A percentile compares a stretch with the other conserved stretches of the same genome.
phyloP scores from a whole-genome alignment of 176 grass and related monocot species.

The Paspalum vaginatum region DNA sequence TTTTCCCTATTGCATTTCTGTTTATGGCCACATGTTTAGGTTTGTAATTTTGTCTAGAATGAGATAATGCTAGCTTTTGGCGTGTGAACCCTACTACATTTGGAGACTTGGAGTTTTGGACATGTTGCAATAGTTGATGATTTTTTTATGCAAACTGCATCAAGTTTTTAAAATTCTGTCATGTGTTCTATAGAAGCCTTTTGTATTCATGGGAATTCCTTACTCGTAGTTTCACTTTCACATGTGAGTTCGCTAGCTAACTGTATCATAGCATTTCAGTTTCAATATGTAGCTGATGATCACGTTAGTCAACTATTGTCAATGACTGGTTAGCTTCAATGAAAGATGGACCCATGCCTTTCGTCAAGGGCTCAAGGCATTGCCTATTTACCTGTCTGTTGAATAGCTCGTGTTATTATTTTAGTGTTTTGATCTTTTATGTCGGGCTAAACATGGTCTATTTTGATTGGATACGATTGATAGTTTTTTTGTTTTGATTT shows the following conservation, averaged over 20 bases:
- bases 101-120: background rate
- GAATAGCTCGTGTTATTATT: constrained; percentile 18
- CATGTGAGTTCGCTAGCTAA: background rate
- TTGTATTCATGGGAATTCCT: constrained; percentile 11
- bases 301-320: background rate
- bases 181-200: constrained; percentile 1
- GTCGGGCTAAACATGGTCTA: constrained; percentile 12
- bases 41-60: constrained; percentile 7
- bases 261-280: background rate
- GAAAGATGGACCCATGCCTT: constrained; percentile 2
- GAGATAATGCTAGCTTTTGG: background rate
- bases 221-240: background rate
- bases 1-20: background rate
- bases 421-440: constrained; percentile 20
- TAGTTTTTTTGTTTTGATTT: background rate
- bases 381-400: constrained; percentile 25
- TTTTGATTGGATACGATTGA: constrained; percentile 19
- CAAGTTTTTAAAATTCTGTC: background rate
- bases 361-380: background rate
- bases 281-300: constrained; percentile 13
- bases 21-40: background rate
- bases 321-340: constrained; percentile 25
- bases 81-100: background rate
- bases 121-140: background rate
- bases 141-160: background rate